Evolutionary conservation across 202 grass and related monocot genomes (phyloP).

Genomic region (Panicum virgatum): DNA sequence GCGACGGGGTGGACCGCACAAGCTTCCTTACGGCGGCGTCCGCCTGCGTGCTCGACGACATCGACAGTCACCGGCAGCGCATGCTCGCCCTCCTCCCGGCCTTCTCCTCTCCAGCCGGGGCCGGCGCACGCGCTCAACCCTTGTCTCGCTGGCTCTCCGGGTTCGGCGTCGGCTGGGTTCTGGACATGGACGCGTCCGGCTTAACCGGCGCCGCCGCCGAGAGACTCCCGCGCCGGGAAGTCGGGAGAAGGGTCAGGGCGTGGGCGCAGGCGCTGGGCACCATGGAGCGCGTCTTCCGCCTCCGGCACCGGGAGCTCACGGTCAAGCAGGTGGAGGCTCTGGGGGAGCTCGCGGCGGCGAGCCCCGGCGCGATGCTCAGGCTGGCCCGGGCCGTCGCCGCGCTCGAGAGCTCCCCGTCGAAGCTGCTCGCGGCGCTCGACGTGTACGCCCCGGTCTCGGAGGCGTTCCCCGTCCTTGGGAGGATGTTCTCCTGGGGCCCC

Average conservation of each 20-base stretch:
- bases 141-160: conserved; percentile 37
- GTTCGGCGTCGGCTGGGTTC: conserved; percentile 43
- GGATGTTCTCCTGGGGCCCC: conserved; percentile 39
- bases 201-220: background rate
- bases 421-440: conserved; percentile 44
- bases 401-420: conserved; percentile 34
- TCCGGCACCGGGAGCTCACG: background rate
- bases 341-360: conserved; percentile 1
- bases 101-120: background rate
- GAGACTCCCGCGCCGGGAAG: conserved; percentile 19
- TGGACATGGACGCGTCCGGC: background rate
- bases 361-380: conserved; percentile 24
- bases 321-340: conserved; percentile 22
- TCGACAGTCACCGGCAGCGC: conserved; percentile 35
- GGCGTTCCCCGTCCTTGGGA: conserved; percentile 34
- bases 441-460: conserved; percentile 37
- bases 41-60: conserved; percentile 25
- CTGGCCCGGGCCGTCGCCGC: background rate
- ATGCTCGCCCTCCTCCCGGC: conserved; percentile 38
- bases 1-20: background rate
- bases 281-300: conserved; percentile 39
- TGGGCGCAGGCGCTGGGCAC: conserved; percentile 28
- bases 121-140: background rate
- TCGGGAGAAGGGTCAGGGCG: conserved; percentile 13
- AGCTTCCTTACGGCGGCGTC: background rate